Percentiles rank a stretch among this genome's conserved stretches.
These are phyloP conservation scores for Pistacia integerrima DNA, from an alignment of 345 rosid species.

Conservation along the genomic window DNA sequence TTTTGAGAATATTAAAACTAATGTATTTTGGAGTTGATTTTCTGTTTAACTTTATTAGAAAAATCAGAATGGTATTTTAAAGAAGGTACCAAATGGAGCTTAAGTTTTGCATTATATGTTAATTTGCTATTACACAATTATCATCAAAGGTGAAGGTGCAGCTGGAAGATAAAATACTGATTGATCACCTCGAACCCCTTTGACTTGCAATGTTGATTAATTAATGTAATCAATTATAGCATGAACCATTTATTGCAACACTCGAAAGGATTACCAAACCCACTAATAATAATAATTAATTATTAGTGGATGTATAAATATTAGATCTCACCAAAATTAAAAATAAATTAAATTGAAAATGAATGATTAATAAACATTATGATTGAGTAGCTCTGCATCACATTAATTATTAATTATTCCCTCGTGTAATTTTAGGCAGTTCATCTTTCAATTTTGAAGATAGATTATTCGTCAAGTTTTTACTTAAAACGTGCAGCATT, in stretches of 20 bases:
- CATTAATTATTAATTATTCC: neutral
- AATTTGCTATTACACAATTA: neutral
- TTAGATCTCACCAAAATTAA: slow-evolving; percentile 2
- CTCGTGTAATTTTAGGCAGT: neutral
- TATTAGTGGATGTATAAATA: too few species aligned
- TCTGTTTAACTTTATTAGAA: too few species aligned
- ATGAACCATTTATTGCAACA: neutral
- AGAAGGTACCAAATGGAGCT: too few species aligned
- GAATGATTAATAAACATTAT: slow-evolving; percentile 5
- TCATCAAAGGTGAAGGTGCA: too few species aligned
- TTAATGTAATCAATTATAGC: slow-evolving; percentile 4
- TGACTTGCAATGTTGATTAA: neutral
- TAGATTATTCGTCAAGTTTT: slow-evolving; percentile 3
- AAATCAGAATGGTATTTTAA: too few species aligned
- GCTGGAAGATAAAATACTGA: neutral
- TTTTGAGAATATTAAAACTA: too few species aligned
- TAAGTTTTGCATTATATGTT: neutral
- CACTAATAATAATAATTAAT: neutral
- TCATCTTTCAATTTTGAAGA: slow-evolving; percentile 5
- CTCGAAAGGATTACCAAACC: slow-evolving; percentile 4
- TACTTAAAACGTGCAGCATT: neutral
- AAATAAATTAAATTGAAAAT: neutral
- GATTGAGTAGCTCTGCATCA: slow-evolving; percentile 1
- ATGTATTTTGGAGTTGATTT: too few species aligned
- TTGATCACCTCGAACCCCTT: neutral